Conservation (phyloP, 2,329 filamentous ascomycete genomes). For the Hypoxylon sp. region DNA sequence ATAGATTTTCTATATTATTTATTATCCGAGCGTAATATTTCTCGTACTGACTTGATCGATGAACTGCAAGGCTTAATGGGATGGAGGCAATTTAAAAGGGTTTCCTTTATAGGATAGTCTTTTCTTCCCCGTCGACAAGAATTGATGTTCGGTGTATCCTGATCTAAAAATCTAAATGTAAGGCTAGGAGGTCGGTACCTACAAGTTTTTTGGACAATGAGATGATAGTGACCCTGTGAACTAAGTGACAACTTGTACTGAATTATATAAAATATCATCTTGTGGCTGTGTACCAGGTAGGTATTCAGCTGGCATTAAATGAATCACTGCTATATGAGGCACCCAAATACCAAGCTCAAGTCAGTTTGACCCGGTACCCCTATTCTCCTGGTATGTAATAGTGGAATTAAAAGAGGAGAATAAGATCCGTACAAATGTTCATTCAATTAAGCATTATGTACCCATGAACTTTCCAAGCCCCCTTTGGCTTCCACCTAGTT, state of each 20-base stretch:
- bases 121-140: background rate
- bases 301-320: too few species aligned
- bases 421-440: background rate
- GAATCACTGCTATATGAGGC: background rate
- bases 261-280: too few species aligned
- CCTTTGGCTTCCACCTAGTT: background rate
- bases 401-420: background rate
- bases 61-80: background rate
- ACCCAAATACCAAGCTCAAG: background rate
- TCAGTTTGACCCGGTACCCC: background rate
- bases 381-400: background rate
- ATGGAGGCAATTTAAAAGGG: background rate
- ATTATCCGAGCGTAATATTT: background rate
- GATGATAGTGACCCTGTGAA: too few species aligned
- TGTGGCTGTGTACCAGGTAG: too few species aligned
- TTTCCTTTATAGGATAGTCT: background rate
- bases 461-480: background rate
- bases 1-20: too few species aligned
- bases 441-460: background rate
- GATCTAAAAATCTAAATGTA: background rate
- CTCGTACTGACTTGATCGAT: background rate
- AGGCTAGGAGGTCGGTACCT: background rate
- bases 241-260: too few species aligned
- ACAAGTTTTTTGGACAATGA: too few species aligned
- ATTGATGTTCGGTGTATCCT: background rate